Percentiles rank a stretch among this genome's conserved stretches.
Conservation (phyloP, 78 protist species). For the Anaeramoeba flamelloides region DNA sequence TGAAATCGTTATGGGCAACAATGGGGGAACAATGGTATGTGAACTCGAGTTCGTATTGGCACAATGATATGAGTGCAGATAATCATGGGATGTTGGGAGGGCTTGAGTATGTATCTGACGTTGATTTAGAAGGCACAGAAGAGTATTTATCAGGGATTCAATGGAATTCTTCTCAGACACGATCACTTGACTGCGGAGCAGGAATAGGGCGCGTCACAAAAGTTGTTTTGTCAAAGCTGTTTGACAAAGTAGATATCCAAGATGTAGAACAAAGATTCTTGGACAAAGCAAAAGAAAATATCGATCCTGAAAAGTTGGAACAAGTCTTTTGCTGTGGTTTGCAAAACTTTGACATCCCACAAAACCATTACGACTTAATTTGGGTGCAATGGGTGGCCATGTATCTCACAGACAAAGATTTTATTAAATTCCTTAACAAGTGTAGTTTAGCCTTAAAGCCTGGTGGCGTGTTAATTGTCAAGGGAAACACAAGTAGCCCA, state of each 20-base stretch:
- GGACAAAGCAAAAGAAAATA: background rate
- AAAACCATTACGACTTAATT: background rate
- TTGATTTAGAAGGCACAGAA: background rate
- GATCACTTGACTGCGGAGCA: background rate
- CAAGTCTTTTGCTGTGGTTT: background rate
- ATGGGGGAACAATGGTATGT: too few relatives aligned
- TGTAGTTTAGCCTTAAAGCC: background rate
- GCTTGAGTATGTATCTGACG: background rate
- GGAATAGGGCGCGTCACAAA: background rate
- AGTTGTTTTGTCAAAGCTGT: background rate
- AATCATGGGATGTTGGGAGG: background rate
- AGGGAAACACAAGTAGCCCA: background rate
- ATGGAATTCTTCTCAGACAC: too few relatives aligned
- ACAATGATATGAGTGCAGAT: too few relatives aligned
- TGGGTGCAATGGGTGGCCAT: slow-evolving; percentile 1
- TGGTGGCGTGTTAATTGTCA: background rate
- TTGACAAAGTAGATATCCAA: background rate
- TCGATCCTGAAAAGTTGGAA: background rate
- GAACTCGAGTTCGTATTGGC: too few relatives aligned
- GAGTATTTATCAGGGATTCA: background rate
- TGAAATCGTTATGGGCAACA: too few relatives aligned
- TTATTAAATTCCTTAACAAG: background rate
- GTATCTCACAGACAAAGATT: background rate
- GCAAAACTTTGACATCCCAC: background rate
- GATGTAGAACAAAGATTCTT: background rate